Conservation (phyloP, 2,329 filamentous ascomycete species). For the Cladorrhinum sp. region DNA sequence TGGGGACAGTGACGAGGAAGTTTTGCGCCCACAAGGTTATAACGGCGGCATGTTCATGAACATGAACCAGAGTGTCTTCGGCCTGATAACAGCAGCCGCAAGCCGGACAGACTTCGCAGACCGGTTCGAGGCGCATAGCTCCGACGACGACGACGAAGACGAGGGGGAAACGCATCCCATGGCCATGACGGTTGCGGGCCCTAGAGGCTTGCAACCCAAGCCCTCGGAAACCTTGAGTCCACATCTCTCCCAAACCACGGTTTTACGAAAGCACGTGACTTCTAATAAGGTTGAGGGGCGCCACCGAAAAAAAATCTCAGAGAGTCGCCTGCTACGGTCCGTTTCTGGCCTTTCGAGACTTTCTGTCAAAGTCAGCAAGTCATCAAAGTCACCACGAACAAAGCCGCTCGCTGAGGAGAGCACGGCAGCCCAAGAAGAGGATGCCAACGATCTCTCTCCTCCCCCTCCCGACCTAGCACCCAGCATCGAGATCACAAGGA, state of each 20-base stretch:
- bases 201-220: slow-evolving; percentile 17
- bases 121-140: slow-evolving; percentile 74
- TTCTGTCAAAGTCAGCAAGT: slow-evolving; percentile 38
- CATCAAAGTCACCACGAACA: slow-evolving; percentile 38
- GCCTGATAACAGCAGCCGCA: slow-evolving; percentile 83
- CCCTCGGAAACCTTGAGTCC: slow-evolving; percentile 8
- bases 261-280: slow-evolving; percentile 54
- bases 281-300: slow-evolving; percentile 13
- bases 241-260: slow-evolving; percentile 40
- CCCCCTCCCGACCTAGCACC: slow-evolving; percentile 20
- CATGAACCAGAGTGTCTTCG: slow-evolving; percentile 94
- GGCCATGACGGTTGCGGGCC: slow-evolving; percentile 27
- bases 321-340: slow-evolving; percentile 63
- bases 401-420: not conserved
- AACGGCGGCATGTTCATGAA: slow-evolving; percentile 58
- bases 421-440: not conserved
- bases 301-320: slow-evolving; percentile 45
- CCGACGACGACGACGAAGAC: slow-evolving; percentile 72
- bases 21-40: slow-evolving; percentile 40
- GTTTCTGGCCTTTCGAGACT: slow-evolving; percentile 57
- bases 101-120: slow-evolving; percentile 79
- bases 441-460: not conserved
- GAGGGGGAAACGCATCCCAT: slow-evolving; percentile 26
- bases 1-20: slow-evolving; percentile 48
- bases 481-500: slow-evolving; percentile 29